phyloP scores from a whole-genome alignment of 2,329 filamentous ascomycete species.

The Fusarium robinianum region DNA sequence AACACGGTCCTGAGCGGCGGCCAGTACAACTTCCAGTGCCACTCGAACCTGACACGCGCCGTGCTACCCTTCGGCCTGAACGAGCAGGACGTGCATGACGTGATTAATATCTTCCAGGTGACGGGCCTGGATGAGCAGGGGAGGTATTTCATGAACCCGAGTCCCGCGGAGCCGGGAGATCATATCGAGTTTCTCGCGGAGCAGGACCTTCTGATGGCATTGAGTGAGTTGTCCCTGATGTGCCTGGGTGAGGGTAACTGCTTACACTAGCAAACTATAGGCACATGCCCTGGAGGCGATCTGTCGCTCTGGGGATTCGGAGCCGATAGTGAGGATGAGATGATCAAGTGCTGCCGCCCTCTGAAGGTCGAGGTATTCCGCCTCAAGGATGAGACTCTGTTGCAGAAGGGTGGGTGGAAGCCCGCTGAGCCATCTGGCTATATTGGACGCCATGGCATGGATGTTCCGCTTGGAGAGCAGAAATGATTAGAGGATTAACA shows the following conservation, averaged over 20 bases:
- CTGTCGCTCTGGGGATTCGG: slow-evolving; percentile 83
- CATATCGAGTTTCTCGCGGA: slow-evolving; percentile 81
- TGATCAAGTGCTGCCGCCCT: slow-evolving; percentile 72
- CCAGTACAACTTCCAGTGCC: slow-evolving; percentile 80
- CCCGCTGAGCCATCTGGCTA: slow-evolving; percentile 64
- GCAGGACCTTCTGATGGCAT: slow-evolving; percentile 68
- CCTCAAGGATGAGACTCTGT: slow-evolving; percentile 56
- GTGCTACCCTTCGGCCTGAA: slow-evolving; percentile 69
- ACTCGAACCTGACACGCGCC: slow-evolving; percentile 78
- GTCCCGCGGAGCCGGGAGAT: slow-evolving; percentile 58
- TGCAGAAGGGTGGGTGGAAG: slow-evolving; percentile 64
- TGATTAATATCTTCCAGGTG: slow-evolving; percentile 85
- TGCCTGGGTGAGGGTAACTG: neutral
- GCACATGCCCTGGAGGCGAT: slow-evolving; percentile 80
- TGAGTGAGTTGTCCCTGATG: slow-evolving; percentile 47
- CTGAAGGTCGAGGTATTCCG: slow-evolving; percentile 75
- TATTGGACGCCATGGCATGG: slow-evolving; percentile 36
- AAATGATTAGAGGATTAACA: slow-evolving; percentile 1
- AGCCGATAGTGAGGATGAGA: slow-evolving; percentile 67
- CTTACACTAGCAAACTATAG: slow-evolving; percentile 38
- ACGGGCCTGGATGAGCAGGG: slow-evolving; percentile 75
- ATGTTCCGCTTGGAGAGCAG: slow-evolving; percentile 32
- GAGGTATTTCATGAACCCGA: slow-evolving; percentile 75
- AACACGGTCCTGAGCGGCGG: slow-evolving; percentile 72
- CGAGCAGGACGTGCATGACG: slow-evolving; percentile 80